Base-by-base conservation (phyloP, 306 rosid species). In the Lupinus albus region DNA sequence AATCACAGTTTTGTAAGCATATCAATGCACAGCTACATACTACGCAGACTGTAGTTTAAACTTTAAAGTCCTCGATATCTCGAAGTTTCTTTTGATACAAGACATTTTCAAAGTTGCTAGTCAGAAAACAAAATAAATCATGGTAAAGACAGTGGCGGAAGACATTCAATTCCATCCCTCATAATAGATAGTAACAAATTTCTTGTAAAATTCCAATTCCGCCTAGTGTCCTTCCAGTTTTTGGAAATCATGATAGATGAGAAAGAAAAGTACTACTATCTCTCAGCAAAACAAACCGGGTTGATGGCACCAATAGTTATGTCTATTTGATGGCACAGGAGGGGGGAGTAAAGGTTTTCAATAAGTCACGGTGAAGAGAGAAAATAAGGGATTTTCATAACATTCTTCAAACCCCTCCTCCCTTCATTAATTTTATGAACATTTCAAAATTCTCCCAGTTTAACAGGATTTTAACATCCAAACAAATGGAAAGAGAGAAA, bases 401-500 rank as follows among this genome's bases (percentile, higher is more conserved):
- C 11, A 36, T 36, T 36, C 42, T 36, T 36, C 42, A 36, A 36
- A 36, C 42, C 42, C 41, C 9, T 36, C 42, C 2, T 36, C 42
- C 7, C 11, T 28, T 8, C 14, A 5, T 38, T 18, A 30, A 68
- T 41, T 54, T 54, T 8, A 41, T 5, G 14, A 41, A 18, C 11
- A 39, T 13, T 13, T 45, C 32, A 54, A 54, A 54, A 32, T 39
- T 42, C 7, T 25, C 32, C 41, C 44, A 41, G 39, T 12, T 18
- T 41, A 67, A 33, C 51, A 20, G 11, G 5, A 4, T 52, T 18
- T 51, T n/a, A 39, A 54, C 73, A 41, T 39, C 71, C 50, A 66
- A 50, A 17, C 48, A 48, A 50, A 49, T 17, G 5, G 5, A 38
- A n/a, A n/a, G n/a, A 42, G 7, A 12, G 45, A 55, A 69, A 14